Percentiles rank a stretch among this genome's conserved stretches.
Conservation (phyloP, 352 stramenopile species). For the Aphanomyces cochlioides region DNA sequence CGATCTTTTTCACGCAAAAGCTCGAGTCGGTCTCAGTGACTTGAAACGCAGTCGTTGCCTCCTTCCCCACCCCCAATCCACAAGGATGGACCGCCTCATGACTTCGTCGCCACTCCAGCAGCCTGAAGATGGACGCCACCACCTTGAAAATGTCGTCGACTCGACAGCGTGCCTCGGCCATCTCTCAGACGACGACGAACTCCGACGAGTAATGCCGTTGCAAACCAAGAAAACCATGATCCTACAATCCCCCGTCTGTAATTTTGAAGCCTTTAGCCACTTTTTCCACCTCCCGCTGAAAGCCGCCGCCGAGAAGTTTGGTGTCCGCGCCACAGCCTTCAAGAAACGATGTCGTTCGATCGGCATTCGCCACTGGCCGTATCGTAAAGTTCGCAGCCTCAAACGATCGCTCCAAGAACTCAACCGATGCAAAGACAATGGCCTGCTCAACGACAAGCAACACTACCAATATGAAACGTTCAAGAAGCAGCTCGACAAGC, state of each 20-base stretch:
- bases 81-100: too few species aligned
- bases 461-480: conserved; percentile 52
- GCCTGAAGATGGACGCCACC: too few species aligned
- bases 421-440: conserved; percentile 51
- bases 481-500: conserved; percentile 61
- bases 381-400: conserved; percentile 66
- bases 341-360: conserved; percentile 72
- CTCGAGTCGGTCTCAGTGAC: too few species aligned
- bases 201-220: conserved; percentile 10
- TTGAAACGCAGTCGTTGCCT: too few species aligned
- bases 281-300: conserved; percentile 71
- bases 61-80: too few species aligned
- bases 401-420: conserved; percentile 67
- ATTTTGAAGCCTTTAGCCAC: conserved; percentile 64
- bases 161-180: not conserved
- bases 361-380: conserved; percentile 68
- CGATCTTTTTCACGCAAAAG: too few species aligned
- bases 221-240: conserved; percentile 30
- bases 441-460: conserved; percentile 58
- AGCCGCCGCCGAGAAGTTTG: conserved; percentile 66
- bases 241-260: conserved; percentile 42
- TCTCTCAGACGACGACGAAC: conserved; percentile 24
- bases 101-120: too few species aligned
- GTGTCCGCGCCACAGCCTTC: conserved; percentile 65
- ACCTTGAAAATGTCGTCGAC: too few species aligned